Conservation (phyloP, 805 yeast genomes). For the Zygotorulaspora chibaensis region DNA sequence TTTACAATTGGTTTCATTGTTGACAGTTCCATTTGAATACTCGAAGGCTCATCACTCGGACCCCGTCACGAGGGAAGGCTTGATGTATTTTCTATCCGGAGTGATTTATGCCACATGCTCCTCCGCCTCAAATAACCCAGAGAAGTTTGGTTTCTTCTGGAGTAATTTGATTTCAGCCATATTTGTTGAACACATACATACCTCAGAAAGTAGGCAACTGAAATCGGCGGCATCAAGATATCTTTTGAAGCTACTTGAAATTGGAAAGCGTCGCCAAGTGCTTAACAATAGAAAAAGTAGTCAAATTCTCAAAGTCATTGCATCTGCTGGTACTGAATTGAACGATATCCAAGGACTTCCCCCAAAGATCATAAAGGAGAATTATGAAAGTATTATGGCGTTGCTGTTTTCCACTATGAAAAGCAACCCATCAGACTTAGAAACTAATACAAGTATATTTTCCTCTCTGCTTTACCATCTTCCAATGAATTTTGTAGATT, state of each 20-base stretch:
- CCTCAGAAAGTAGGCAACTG: slow-evolving; percentile 6
- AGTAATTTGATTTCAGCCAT: slow-evolving; percentile 18
- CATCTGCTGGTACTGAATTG: slow-evolving; percentile 21
- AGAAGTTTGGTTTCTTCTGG: slow-evolving; percentile 15
- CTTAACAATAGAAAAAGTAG: slow-evolving; percentile 1
- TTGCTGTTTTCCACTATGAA: slow-evolving; percentile 7
- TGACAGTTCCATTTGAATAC: slow-evolving; percentile 19
- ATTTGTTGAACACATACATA: slow-evolving; percentile 5
- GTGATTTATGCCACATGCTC: slow-evolving; percentile 16
- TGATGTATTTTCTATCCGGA: slow-evolving; percentile 19
- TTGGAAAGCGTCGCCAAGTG: not conserved
- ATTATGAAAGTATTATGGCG: slow-evolving; percentile 12
- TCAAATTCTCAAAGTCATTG: slow-evolving; percentile 24
- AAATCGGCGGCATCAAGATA: slow-evolving; percentile 5
- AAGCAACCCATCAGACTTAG: slow-evolving; percentile 6
- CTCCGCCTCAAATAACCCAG: not conserved
- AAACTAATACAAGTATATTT: slow-evolving; percentile 6
- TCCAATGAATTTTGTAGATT: slow-evolving; percentile 7
- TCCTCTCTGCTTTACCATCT: slow-evolving; percentile 5
- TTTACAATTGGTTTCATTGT: slow-evolving; percentile 4
- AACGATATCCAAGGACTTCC: slow-evolving; percentile 21
- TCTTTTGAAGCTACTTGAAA: slow-evolving; percentile 5
- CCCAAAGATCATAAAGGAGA: slow-evolving; percentile 3
- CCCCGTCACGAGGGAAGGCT: slow-evolving; percentile 12
- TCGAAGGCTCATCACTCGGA: slow-evolving; percentile 4